Base-by-base conservation (phyloP, 148 eudicot genomes). In the Vaccinium vitisidaea region DNA sequence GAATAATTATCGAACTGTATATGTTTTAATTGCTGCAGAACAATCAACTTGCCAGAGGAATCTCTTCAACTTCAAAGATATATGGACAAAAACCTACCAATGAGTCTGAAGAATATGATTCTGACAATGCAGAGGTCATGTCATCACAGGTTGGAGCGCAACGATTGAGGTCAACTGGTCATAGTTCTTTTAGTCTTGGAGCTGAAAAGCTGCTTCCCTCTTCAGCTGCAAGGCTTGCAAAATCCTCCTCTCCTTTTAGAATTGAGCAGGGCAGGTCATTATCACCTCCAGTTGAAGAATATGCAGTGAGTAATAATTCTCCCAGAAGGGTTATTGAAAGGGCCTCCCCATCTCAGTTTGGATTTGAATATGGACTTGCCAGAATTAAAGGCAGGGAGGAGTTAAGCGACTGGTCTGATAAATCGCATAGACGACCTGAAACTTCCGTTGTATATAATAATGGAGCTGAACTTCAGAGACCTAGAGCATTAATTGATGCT, bases 401-500 rank as follows among this genome's bases (percentile, higher is more conserved):
- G 83, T 77, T 77, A 58, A 83, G 39, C 85, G 91, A 89, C 63
- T 88, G 93, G 98, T 89, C 63, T 77, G 89, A 83, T 84, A 88
- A 84, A 84, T 63, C 77, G 23, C 69, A 59, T 81, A 87, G 82
- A 69, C 89, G 87, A 78, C 63, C 77, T 67, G 90, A 91, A 85
- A 87, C 90, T 83, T 78, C 84, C 69, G 69, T 85, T 58, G 54
- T 81, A 50, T 85, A 83, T 75, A 83, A 79, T 58, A 94, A 88
- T 86, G 91, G 93, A 82, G 81, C 81, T 87, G 92, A 91, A 50
- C 94, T 87, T 89, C 88, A 90, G 63, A 81, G 98, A 70, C 92
- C 98, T 16, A 91, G 98, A 86, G 98, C 98, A 67, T 89, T 95
- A 85, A 95, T 95, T 88, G 93, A 93, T 92, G 98, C 98, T 32